A percentile compares a stretch with the other conserved stretches of the same genome.
Evolutionary conservation across 768 basidiomycete genomes (phyloP).

Genomic region (Lenzites betulinus): DNA sequence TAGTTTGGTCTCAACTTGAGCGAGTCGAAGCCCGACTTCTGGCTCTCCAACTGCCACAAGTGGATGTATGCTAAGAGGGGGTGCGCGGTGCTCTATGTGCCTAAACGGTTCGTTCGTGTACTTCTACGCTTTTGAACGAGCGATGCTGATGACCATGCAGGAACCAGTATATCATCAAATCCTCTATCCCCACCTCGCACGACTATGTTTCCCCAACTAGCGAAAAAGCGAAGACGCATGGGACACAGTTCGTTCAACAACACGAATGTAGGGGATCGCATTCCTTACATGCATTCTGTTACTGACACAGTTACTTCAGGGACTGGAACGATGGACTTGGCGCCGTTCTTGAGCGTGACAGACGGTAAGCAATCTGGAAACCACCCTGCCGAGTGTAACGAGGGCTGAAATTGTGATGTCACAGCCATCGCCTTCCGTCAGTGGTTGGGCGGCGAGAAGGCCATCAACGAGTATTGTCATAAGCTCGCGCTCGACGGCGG

Average conservation of each 20-base stretch:
- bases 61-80: constrained; percentile 77
- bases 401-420: not conserved
- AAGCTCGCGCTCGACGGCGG: constrained; percentile 69
- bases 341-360: constrained; percentile 53
- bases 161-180: constrained; percentile 63
- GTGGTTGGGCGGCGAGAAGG: constrained; percentile 73
- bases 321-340: constrained; percentile 63
- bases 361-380: constrained; percentile 43
- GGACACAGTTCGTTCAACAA: constrained; percentile 26
- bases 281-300: not conserved
- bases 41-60: constrained; percentile 86
- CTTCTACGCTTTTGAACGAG: not conserved
- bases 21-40: constrained; percentile 68
- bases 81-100: constrained; percentile 74
- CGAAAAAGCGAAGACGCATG: not conserved
- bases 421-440: constrained; percentile 72
- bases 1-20: constrained; percentile 53
- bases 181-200: constrained; percentile 58
- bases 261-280: constrained; percentile 23
- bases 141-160: constrained; percentile 34
- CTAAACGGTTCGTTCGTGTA: constrained; percentile 46
- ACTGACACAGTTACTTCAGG: constrained; percentile 37
- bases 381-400: not conserved
- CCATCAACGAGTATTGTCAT: constrained; percentile 72
- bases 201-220: constrained; percentile 49